Conservation (phyloP, 78 protist species). For the Dictyostelium capitatum region DNA sequence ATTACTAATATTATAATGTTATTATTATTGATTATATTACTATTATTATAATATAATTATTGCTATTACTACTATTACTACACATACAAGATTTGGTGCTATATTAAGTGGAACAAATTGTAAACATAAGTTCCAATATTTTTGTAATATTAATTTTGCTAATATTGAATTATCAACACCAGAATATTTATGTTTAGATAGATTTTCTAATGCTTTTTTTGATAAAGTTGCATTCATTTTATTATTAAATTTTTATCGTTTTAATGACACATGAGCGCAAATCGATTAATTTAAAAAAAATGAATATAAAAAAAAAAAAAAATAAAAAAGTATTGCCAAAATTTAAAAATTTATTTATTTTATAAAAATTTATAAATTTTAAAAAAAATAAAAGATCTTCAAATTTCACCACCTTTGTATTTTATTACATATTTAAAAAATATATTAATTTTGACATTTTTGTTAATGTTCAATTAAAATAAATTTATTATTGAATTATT, state of each 20-base stretch:
- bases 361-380: too few relatives aligned
- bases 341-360: too few relatives aligned
- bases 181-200: conserved; percentile 64
- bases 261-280: too few relatives aligned
- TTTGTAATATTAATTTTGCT: conserved; percentile 33
- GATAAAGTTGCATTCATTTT: conserved; percentile 35
- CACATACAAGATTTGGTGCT: conserved; percentile 75
- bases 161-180: conserved; percentile 68
- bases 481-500: neutral
- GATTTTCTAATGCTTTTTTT: conserved; percentile 23
- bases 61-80: neutral
- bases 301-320: too few relatives aligned
- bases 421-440: too few relatives aligned
- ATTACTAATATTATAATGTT: neutral
- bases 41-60: too few relatives aligned
- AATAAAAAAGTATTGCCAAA: too few relatives aligned
- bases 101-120: conserved; percentile 49
- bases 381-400: too few relatives aligned
- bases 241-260: neutral
- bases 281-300: too few relatives aligned
- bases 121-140: conserved; percentile 63
- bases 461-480: too few relatives aligned
- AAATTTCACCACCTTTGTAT: too few relatives aligned
- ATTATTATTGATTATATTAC: neutral
- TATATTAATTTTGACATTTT: too few relatives aligned